A percentile compares a stretch with the other conserved stretches of the same genome.
phyloP scores from a whole-genome alignment of 225 moss, liverwort and hornwort genomes.

The Asterella californica region DNA sequence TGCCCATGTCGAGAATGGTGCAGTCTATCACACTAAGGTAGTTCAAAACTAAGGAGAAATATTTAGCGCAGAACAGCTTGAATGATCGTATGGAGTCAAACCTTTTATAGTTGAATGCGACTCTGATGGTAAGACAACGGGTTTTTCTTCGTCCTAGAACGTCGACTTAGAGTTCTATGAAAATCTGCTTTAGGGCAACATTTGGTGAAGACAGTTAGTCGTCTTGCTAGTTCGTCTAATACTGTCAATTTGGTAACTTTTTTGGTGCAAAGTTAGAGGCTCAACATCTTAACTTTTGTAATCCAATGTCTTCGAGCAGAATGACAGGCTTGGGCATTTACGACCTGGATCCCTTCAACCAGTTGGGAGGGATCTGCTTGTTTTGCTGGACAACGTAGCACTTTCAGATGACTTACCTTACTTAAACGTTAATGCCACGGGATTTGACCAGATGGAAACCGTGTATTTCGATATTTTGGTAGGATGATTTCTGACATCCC shows the following conservation, averaged over 20 bases:
- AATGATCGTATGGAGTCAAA: not conserved
- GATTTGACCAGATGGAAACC: slow-evolving; percentile 66
- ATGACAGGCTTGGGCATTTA: slow-evolving; percentile 67
- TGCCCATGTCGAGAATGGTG: slow-evolving; percentile 70
- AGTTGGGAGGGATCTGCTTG: slow-evolving; percentile 82
- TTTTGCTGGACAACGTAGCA: slow-evolving; percentile 57
- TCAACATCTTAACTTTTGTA: not conserved
- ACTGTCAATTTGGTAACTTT: no score
- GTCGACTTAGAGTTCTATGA: no score
- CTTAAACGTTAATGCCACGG: slow-evolving; percentile 46
- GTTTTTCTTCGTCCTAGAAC: no score
- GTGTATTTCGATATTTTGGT: slow-evolving; percentile 86
- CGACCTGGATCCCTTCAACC: slow-evolving; percentile 83
- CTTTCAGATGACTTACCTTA: slow-evolving; percentile 58
- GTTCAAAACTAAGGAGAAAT: not conserved
- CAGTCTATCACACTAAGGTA: slow-evolving; percentile 82
- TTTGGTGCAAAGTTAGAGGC: not conserved
- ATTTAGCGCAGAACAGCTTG: not conserved
- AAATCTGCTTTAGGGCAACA: no score
- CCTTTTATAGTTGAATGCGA: no score
- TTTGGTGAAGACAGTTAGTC: no score
- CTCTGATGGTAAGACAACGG: no score
- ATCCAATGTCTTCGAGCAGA: slow-evolving; percentile 30
- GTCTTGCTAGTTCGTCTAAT: not conserved
- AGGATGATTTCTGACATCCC: not conserved